Evolutionary conservation across 228 moss, liverwort and hornwort species (phyloP).

Genomic region (Sphagnum fallax): DNA sequence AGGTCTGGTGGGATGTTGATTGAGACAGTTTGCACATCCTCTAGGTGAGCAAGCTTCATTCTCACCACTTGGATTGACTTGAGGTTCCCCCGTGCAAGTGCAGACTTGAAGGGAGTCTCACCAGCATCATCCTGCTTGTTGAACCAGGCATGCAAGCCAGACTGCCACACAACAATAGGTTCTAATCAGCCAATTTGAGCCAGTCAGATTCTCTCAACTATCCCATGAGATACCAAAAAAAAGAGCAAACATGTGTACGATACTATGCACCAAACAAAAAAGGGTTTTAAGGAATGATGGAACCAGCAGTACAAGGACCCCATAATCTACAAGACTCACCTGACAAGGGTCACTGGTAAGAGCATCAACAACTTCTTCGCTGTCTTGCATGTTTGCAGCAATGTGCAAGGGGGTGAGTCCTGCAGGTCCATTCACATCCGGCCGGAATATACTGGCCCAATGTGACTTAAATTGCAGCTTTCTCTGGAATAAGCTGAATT

Average conservation of each 20-base stretch:
- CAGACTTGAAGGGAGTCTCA: slow-evolving; percentile 58
- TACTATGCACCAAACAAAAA: no score
- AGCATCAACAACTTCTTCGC: slow-evolving; percentile 65
- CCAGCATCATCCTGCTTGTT: slow-evolving; percentile 50
- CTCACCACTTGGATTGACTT: slow-evolving; percentile 56
- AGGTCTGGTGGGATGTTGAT: slow-evolving; percentile 26
- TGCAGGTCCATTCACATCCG: slow-evolving; percentile 61
- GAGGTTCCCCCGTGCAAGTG: slow-evolving; percentile 31
- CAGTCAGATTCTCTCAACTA: no score
- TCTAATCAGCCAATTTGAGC: no score
- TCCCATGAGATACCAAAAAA: no score
- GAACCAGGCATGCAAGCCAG: slow-evolving; percentile 69
- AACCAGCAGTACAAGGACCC: no score
- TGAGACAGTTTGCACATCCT: slow-evolving; percentile 17
- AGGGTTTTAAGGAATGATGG: no score
- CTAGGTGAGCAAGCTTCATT: slow-evolving; percentile 31
- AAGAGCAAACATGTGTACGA: no score
- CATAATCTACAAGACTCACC: slow-evolving; percentile 15
- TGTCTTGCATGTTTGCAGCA: slow-evolving; percentile 73
- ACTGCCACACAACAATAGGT: slow-evolving; percentile 6
- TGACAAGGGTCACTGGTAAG: slow-evolving; percentile 70
- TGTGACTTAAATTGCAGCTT: slow-evolving; percentile 33
- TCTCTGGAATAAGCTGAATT: slow-evolving; percentile 7
- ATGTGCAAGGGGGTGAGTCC: slow-evolving; percentile 80
- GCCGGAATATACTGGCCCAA: slow-evolving; percentile 55